Evolutionary conservation across 78 protist genomes (phyloP).

Genomic region (Speleostelium caveatum): DNA sequence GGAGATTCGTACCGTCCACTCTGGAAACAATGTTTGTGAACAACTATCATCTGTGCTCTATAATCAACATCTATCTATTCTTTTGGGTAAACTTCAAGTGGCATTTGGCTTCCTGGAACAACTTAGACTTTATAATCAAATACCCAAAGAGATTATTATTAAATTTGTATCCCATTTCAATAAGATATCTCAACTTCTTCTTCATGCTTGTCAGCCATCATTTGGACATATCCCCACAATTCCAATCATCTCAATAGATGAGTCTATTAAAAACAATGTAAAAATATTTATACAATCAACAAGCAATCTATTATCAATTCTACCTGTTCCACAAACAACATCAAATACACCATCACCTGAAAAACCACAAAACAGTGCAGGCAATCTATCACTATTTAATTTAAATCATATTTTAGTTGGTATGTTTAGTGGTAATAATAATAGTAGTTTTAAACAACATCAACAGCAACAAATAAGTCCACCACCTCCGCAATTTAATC

Average conservation of each 20-base stretch:
- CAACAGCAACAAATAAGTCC: not conserved
- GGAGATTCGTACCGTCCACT: slow-evolving; percentile 8
- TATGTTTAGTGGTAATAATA: not conserved
- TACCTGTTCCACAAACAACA: not conserved
- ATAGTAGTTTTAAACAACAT: not conserved
- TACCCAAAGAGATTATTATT: slow-evolving; percentile 13
- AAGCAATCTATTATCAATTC: slow-evolving; percentile 12
- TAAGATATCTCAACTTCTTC: slow-evolving; percentile 1
- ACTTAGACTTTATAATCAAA: not conserved
- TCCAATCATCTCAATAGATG: not conserved
- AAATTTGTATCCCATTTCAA: slow-evolving; percentile 27
- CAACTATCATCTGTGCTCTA: slow-evolving; percentile 9
- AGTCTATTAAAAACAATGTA: not conserved
- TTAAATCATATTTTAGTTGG: slow-evolving; percentile 12
- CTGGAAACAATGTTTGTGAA: not conserved
- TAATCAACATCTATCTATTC: not conserved
- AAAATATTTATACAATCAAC: not conserved
- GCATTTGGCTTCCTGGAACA: slow-evolving; percentile 27
- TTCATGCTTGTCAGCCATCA: not conserved
- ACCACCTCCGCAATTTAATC: not conserved
- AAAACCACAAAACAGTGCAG: not conserved
- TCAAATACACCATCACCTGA: not conserved
- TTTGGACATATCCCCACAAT: not conserved
- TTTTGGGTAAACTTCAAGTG: not conserved
- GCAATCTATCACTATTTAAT: slow-evolving; percentile 13